Conservation (phyloP, 495 filamentous ascomycete species). For the Gamarada debralockiae region DNA sequence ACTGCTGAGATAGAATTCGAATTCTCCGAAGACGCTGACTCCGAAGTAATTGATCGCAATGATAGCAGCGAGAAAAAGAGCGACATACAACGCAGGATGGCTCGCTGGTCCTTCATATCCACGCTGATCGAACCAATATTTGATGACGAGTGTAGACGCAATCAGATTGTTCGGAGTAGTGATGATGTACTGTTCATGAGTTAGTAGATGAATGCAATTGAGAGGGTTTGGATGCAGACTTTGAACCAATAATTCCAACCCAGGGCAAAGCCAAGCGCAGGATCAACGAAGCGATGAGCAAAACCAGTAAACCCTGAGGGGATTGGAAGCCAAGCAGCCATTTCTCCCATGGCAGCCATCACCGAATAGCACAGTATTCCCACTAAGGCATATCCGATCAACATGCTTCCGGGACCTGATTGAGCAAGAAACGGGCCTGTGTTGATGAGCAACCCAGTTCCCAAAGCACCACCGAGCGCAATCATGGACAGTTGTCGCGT, state of each 20-base stretch:
- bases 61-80: conserved; percentile 67
- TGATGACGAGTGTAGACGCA: conserved; percentile 67
- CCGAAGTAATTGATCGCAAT: conserved; percentile 63
- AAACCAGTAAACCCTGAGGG: conserved; percentile 34
- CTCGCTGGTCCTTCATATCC: conserved; percentile 16
- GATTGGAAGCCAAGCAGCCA: conserved; percentile 71
- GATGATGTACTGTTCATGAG: conserved; percentile 22
- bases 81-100: conserved; percentile 63
- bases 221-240: conserved; percentile 18
- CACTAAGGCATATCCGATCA: conserved; percentile 67
- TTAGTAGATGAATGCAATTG: not conserved
- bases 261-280: conserved; percentile 23
- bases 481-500: conserved; percentile 75
- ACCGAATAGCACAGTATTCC: conserved; percentile 60
- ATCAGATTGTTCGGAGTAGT: conserved; percentile 29
- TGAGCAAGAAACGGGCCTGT: conserved; percentile 52
- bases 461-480: conserved; percentile 65
- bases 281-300: conserved; percentile 24
- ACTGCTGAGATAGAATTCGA: conserved; percentile 69
- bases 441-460: conserved; percentile 21
- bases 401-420: conserved; percentile 59
- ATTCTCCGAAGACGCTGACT: conserved; percentile 65
- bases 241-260: conserved; percentile 28
- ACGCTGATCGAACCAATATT: conserved; percentile 59
- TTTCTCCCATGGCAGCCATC: conserved; percentile 58